Percentiles rank a stretch among this genome's conserved stretches.
phyloP scores from a whole-genome alignment of 75 land plant species.

The Sequoiadendron giganteum region DNA sequence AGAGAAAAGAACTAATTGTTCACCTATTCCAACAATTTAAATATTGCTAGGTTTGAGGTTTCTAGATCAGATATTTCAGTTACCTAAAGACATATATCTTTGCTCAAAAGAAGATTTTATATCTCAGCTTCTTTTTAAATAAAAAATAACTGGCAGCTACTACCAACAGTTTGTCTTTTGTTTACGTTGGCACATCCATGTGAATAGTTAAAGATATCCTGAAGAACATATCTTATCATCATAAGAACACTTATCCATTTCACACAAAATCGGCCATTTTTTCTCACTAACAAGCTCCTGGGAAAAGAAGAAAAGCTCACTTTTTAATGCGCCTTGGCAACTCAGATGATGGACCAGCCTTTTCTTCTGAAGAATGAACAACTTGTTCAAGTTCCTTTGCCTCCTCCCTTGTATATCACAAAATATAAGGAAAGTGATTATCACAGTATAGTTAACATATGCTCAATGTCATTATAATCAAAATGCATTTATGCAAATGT shows the following conservation, averaged over 20 bases:
- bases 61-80: background rate
- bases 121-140: background rate
- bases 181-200: background rate
- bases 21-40: background rate
- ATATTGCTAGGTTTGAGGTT: background rate
- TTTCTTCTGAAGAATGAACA: background rate
- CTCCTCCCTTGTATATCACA: conserved; percentile 4
- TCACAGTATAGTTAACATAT: background rate
- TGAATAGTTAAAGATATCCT: too few relatives aligned
- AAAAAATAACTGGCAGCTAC: background rate
- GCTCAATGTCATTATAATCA: background rate
- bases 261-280: background rate
- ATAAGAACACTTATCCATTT: background rate
- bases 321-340: conserved; percentile 6
- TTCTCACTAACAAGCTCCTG: background rate
- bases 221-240: background rate
- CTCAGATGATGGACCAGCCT: too few relatives aligned
- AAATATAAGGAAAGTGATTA: background rate
- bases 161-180: background rate
- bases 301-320: conserved; percentile 5
- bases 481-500: background rate
- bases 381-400: background rate
- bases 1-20: too few relatives aligned
- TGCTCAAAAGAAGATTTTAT: background rate
- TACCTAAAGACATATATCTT: background rate